Evolutionary conservation across 192 early-diverging fungal species (phyloP).

Genomic region (Entomortierella chlamydospora): DNA sequence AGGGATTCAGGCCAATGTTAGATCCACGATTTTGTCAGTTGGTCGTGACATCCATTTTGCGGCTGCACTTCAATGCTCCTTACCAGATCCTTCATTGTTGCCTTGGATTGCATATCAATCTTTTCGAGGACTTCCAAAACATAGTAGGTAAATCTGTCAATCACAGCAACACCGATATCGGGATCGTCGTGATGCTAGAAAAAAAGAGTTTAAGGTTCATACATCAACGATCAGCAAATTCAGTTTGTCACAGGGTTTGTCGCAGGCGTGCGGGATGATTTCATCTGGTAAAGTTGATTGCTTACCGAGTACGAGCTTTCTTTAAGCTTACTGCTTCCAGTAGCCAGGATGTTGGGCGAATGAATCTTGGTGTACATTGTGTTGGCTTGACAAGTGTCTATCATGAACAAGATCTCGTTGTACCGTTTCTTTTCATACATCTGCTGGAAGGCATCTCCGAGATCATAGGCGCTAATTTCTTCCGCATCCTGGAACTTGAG

Average conservation of each 20-base stretch:
- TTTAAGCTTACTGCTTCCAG: constrained; percentile 85
- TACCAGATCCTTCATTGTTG: constrained; percentile 80
- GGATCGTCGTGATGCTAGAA: constrained; percentile 82
- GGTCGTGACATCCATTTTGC: background rate
- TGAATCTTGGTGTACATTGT: constrained; percentile 95
- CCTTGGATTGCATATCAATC: constrained; percentile 82
- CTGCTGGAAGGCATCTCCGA: constrained; percentile 97
- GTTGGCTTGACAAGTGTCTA: constrained; percentile 99
- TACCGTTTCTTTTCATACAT: constrained; percentile 98
- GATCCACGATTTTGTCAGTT: background rate
- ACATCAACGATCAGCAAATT: background rate
- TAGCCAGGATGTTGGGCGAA: constrained; percentile 93
- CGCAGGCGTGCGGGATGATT: background rate
- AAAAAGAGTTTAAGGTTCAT: background rate
- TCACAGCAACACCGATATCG: constrained; percentile 96
- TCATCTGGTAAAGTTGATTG: too few relatives aligned
- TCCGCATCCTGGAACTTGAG: constrained; percentile 99
- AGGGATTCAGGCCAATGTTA: background rate
- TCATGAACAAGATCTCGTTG: constrained; percentile 98
- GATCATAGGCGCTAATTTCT: constrained; percentile 95
- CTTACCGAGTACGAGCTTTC: constrained; percentile 93
- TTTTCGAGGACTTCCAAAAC: constrained; percentile 93
- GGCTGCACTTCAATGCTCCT: background rate
- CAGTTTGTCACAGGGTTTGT: too few relatives aligned
- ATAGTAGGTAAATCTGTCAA: constrained; percentile 98